These are phyloP conservation scores for Arbutus unedo DNA, from an alignment of 148 eudicot genomes.

Conservation along the genomic window DNA sequence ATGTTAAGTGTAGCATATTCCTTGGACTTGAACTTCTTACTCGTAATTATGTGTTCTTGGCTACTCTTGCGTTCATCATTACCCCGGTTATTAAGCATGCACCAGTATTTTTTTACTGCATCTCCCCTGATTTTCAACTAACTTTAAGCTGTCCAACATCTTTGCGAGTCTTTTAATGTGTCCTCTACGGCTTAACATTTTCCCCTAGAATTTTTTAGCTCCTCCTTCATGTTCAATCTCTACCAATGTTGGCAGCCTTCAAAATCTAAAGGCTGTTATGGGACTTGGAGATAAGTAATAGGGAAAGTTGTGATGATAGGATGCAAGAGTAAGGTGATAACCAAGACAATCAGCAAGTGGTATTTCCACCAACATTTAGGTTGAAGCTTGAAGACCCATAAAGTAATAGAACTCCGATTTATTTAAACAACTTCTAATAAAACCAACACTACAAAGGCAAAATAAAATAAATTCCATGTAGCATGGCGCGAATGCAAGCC, in stretches of 20 bases:
- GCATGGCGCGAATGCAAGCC: not conserved
- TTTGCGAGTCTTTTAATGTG: not conserved
- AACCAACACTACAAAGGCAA: not conserved
- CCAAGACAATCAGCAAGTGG: not conserved
- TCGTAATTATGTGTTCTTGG: not conserved
- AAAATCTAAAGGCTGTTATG: not conserved
- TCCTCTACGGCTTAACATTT: not conserved
- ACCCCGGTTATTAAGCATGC: not conserved
- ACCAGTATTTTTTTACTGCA: not conserved
- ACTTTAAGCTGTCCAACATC: not conserved
- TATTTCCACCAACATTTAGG: not conserved
- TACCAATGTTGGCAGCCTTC: not conserved
- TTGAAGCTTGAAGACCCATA: not conserved
- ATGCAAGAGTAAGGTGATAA: not conserved
- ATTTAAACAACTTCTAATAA: not conserved
- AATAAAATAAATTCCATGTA: not conserved
- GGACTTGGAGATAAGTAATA: not conserved
- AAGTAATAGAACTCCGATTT: not conserved
- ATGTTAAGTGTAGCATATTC: not conserved
- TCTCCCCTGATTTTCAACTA: not conserved
- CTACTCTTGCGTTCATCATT: conserved; percentile 2
- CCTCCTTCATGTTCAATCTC: not conserved
- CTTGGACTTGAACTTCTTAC: not conserved
- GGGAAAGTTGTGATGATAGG: not conserved
- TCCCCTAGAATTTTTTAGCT: not conserved